A percentile compares a stretch with the other conserved stretches of the same genome.
phyloP scores from a whole-genome alignment of 2,329 filamentous ascomycete genomes.

The Salinomyces thailandicus region DNA sequence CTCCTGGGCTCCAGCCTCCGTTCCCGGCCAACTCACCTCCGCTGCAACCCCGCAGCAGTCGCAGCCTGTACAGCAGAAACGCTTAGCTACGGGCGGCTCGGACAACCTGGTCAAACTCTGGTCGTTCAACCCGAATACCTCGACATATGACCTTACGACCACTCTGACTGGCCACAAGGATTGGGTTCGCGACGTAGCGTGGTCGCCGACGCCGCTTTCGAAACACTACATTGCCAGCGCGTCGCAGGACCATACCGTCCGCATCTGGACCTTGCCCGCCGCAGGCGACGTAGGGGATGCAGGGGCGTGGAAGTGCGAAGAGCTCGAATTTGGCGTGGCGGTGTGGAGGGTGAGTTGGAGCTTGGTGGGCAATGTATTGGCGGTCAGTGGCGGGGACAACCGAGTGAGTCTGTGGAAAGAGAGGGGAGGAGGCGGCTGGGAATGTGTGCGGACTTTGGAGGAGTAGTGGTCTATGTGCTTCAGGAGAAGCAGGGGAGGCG shows the following conservation, averaged over 20 bases:
- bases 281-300: slow-evolving; percentile 32
- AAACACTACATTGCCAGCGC: slow-evolving; percentile 96
- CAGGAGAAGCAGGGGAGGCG: no score
- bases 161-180: slow-evolving; percentile 77
- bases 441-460: slow-evolving; percentile 92
- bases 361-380: slow-evolving; percentile 88
- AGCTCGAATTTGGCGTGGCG: slow-evolving; percentile 75
- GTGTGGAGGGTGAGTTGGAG: slow-evolving; percentile 98
- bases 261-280: slow-evolving; percentile 70
- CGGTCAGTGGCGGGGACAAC: slow-evolving; percentile 89
- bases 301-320: slow-evolving; percentile 73
- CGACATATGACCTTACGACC: slow-evolving; percentile 32
- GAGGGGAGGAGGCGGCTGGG: slow-evolving; percentile 92
- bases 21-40: slow-evolving; percentile 68
- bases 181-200: slow-evolving; percentile 96
- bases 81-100: slow-evolving; percentile 89
- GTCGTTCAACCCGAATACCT: slow-evolving; percentile 54
- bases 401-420: slow-evolving; percentile 98
- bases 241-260: slow-evolving; percentile 91
- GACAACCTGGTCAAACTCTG: slow-evolving; percentile 93
- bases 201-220: slow-evolving; percentile 88
- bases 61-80: slow-evolving; percentile 46
- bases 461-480: no score
- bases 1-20: slow-evolving; percentile 81
- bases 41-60: slow-evolving; percentile 39